Percentiles rank a stretch among this genome's conserved stretches.
Evolutionary conservation across 306 rosid genomes (phyloP).

Genomic region (Medicago truncatula): DNA sequence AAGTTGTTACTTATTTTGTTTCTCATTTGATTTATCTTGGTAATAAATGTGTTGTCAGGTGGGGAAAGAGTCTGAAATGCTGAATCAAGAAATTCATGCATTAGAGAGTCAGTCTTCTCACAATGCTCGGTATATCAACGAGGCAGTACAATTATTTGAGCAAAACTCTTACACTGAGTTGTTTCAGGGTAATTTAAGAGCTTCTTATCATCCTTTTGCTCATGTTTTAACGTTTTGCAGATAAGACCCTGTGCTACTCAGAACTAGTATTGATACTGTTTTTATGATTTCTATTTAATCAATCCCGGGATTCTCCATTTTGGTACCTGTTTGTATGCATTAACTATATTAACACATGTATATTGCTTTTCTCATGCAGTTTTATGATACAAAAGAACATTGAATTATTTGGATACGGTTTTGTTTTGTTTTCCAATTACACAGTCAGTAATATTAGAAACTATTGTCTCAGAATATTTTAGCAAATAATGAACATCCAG

Average conservation of each 20-base stretch:
- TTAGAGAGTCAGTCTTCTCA: constrained; percentile 60
- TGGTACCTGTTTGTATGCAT: not conserved
- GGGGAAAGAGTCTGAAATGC: constrained; percentile 64
- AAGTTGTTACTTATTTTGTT: constrained; percentile 5
- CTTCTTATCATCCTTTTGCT: constrained; percentile 21
- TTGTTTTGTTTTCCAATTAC: not conserved
- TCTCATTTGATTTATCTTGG: constrained; percentile 8
- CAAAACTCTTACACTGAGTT: constrained; percentile 51
- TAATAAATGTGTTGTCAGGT: constrained; percentile 54
- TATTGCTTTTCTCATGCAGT: constrained; percentile 22
- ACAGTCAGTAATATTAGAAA: not conserved
- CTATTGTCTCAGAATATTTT: not conserved
- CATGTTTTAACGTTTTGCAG: constrained; percentile 30
- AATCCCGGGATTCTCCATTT: constrained; percentile 16
- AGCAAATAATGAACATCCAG: constrained; percentile 18
- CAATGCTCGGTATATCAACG: constrained; percentile 58
- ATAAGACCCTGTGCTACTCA: not conserved
- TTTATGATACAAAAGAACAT: constrained; percentile 21
- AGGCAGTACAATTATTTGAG: constrained; percentile 45
- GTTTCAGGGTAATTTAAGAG: constrained; percentile 68
- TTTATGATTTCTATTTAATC: constrained; percentile 27
- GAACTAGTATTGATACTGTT: constrained; percentile 18
- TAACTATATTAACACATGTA: not conserved
- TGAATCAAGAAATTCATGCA: constrained; percentile 66
- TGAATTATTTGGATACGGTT: constrained; percentile 6